Evolutionary conservation across 78 protist species (phyloP).

Genomic region (Dictyostelium citrinum): DNA sequence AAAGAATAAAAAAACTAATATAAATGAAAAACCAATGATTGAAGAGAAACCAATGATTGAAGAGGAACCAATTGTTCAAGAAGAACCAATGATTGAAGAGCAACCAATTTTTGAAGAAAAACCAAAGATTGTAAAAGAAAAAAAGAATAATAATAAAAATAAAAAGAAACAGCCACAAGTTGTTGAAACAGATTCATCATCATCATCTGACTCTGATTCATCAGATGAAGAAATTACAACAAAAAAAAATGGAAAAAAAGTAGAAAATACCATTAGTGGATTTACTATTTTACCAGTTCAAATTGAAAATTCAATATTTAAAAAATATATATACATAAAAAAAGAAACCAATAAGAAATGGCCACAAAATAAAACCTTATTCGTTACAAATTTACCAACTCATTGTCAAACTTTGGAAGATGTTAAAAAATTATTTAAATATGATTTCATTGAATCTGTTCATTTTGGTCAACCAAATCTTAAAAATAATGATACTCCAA

Average conservation of each 20-base stretch:
- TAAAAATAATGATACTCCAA: neutral
- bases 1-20: neutral
- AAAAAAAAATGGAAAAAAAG: neutral
- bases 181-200: neutral
- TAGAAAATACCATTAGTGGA: constrained; percentile 42
- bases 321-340: constrained; percentile 43
- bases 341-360: constrained; percentile 70
- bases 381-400: constrained; percentile 44
- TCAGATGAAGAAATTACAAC: neutral
- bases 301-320: neutral
- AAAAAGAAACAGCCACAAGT: neutral
- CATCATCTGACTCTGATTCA: neutral
- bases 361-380: constrained; percentile 42
- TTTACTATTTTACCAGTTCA: constrained; percentile 38
- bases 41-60: neutral
- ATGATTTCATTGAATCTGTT: constrained; percentile 18
- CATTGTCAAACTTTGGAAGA: neutral
- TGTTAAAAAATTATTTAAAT: constrained; percentile 33
- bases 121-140: neutral
- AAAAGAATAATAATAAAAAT: neutral
- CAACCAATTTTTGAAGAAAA: neutral
- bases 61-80: neutral
- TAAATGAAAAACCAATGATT: neutral
- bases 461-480: neutral
- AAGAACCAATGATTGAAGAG: neutral